These are phyloP conservation scores for Falciphora oryzae DNA, from an alignment of 2,329 filamentous ascomycete species.

Conservation along the genomic window DNA sequence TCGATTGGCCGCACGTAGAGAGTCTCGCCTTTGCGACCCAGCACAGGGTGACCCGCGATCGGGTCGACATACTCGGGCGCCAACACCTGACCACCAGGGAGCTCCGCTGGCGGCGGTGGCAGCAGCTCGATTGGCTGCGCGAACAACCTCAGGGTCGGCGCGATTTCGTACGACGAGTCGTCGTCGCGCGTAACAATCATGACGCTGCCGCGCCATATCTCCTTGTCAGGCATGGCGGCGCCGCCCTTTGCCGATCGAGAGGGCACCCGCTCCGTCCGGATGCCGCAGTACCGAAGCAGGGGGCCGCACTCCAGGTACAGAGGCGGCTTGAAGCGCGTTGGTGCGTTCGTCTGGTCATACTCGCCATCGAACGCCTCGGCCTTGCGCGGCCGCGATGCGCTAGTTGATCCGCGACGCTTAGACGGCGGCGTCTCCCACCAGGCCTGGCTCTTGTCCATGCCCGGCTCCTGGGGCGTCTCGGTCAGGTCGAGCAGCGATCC, in stretches of 20 bases:
- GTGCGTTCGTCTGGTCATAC: constrained; percentile 56
- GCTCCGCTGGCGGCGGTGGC: constrained; percentile 66
- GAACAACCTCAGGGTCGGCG: constrained; percentile 77
- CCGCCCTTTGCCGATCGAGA: constrained; percentile 31
- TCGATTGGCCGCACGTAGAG: constrained; percentile 89
- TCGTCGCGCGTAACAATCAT: constrained; percentile 92
- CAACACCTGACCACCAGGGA: constrained; percentile 50
- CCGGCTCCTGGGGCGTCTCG: constrained; percentile 27
- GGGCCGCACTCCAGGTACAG: constrained; percentile 88
- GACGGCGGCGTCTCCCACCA: constrained; percentile 69
- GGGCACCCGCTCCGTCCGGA: constrained; percentile 56
- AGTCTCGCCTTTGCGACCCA: constrained; percentile 78
- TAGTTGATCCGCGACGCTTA: constrained; percentile 41
- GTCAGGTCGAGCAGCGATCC: constrained; percentile 56
- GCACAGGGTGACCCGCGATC: constrained; percentile 77
- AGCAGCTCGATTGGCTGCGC: constrained; percentile 79
- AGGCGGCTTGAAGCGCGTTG: constrained; percentile 73
- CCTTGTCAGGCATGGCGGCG: constrained; percentile 44
- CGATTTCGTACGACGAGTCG: constrained; percentile 74
- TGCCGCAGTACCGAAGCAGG: constrained; percentile 81
- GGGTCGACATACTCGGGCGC: constrained; percentile 84
- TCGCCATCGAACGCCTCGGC: constrained; percentile 62
- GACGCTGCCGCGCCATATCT: constrained; percentile 87
- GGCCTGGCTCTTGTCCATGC: constrained; percentile 46
- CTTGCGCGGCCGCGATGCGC: constrained; percentile 42